Evolutionary conservation across 169 alveolate species (phyloP), one percentile per base, ranked within the genome.

Genomic region (Plasmodium gonderi): DNA sequence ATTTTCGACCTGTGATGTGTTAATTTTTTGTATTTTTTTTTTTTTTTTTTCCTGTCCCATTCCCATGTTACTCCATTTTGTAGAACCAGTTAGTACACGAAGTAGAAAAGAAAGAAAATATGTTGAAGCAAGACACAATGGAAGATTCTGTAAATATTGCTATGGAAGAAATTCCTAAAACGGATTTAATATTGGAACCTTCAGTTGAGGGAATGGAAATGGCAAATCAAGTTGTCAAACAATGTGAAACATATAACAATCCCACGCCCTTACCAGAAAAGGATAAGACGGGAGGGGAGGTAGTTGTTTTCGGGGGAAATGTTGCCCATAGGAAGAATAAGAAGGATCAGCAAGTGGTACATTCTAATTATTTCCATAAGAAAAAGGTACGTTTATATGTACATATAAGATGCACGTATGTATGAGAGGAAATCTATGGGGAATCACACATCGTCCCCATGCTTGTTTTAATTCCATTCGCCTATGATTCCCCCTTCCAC

Each of bases 341-440:
- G 67, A 75, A 54, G 36, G 78, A 74, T 6, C 47, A 40, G 74
- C 38, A 17, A 72, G 65, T 85, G 42, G 92, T 72, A 26, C 65
- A 80, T 8, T 49, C 87, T 9, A 85, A 75, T 36, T 85, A 40
- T 76, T 85, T 85, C 77, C 92, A 85, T 36, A 85, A 85, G 29
- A 85, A 85, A 74, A 85, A 85, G 77, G 92, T 85, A 85, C 23
- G 7, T 75, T 9, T 6, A 31, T 7, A 26, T 68, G 78, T 31
- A 26, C 38, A 8, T 68, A 14, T 17, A 0, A n/a, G n/a, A n/a
- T n/a, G n/a, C n/a, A n/a, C n/a, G n/a, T n/a, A n/a, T n/a, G n/a
- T n/a, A n/a, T n/a, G n/a, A n/a, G n/a, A n/a, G n/a, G n/a, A n/a
- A n/a, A n/a, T n/a, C n/a, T n/a, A n/a, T n/a, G n/a, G n/a, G n/a